Conservation (phyloP, 192 early-diverging fungal species). For the Coemansia sp. region DNA sequence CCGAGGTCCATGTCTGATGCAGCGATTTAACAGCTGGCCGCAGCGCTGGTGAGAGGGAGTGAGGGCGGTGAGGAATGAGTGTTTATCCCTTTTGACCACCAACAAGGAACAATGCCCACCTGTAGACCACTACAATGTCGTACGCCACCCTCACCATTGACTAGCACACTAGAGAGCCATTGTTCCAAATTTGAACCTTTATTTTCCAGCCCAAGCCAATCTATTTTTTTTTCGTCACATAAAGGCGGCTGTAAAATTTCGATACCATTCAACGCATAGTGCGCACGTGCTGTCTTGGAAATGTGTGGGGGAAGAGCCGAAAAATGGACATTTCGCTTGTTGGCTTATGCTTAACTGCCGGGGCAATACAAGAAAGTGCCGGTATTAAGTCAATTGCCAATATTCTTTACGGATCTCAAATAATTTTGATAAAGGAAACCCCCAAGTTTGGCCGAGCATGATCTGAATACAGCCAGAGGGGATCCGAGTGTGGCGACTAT, state of each 20-base stretch:
- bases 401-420: background rate
- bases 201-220: background rate
- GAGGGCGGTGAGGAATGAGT: background rate
- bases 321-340: constrained; percentile 7
- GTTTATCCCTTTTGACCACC: constrained; percentile 1
- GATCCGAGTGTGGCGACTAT: background rate
- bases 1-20: background rate
- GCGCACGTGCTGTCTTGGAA: background rate
- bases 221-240: background rate
- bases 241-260: background rate
- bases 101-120: constrained; percentile 5
- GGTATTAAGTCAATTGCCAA: background rate
- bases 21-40: background rate
- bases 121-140: background rate
- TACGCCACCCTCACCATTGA: constrained; percentile 7
- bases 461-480: background rate
- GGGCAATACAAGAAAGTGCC: background rate
- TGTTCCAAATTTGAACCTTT: constrained; percentile 5
- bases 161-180: background rate
- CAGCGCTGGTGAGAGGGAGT: background rate
- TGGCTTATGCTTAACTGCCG: constrained; percentile 6
- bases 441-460: background rate
- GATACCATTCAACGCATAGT: background rate
- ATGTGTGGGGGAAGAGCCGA: constrained; percentile 8
- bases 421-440: background rate